A percentile compares a stretch with the other conserved stretches of the same genome.
These are phyloP conservation scores for Microdochium paspali DNA, from an alignment of 2,329 filamentous ascomycete species.

Conservation along the genomic window DNA sequence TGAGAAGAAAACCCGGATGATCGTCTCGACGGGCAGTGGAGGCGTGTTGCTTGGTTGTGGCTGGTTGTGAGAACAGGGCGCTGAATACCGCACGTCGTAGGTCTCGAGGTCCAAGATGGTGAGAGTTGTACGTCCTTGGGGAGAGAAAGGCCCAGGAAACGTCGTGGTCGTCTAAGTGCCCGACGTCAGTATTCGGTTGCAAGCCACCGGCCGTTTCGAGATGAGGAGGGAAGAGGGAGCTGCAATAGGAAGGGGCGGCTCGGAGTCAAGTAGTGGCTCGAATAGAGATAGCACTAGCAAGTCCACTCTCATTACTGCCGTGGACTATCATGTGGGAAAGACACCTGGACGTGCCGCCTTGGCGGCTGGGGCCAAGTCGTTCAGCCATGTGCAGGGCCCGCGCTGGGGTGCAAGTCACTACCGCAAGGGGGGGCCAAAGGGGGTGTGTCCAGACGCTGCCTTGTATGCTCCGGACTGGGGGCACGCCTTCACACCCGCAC, in stretches of 20 bases:
- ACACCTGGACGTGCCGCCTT: background rate
- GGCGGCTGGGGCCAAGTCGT: background rate
- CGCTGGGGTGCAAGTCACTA: background rate
- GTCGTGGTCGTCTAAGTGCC: background rate
- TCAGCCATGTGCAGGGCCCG: background rate
- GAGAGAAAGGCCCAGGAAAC: background rate
- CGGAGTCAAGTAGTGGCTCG: background rate
- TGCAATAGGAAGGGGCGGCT: background rate
- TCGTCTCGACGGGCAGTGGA: too few species aligned
- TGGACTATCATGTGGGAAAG: constrained; percentile 1
- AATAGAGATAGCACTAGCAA: background rate
- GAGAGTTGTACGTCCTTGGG: background rate
- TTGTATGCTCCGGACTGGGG: too few species aligned
- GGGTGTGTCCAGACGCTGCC: background rate
- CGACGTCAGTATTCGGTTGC: background rate
- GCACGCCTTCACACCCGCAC: background rate
- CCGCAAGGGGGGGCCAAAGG: background rate
- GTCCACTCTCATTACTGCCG: background rate
- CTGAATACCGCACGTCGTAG: too few species aligned
- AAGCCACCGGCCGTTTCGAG: background rate
- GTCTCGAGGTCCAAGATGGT: too few species aligned
- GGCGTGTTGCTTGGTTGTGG: too few species aligned
- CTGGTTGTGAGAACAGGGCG: too few species aligned
- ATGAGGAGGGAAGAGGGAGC: background rate
- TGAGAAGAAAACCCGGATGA: too few species aligned